Evolutionary conservation across 495 filamentous ascomycete genomes (phyloP).

Genomic region (Podospora appendiculata): DNA sequence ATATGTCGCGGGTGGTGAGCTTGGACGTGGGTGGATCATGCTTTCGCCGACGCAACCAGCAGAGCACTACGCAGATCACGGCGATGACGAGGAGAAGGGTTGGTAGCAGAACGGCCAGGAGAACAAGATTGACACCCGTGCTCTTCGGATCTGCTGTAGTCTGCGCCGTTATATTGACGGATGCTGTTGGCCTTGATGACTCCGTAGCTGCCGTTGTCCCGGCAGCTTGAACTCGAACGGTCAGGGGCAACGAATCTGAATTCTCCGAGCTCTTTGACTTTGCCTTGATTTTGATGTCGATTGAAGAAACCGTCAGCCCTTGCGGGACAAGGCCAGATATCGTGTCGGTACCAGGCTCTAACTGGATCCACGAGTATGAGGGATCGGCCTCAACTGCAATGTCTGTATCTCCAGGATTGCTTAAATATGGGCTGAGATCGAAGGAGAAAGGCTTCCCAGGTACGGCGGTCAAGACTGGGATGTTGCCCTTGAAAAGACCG

Average conservation of each 20-base stretch:
- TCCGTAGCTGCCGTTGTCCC: conserved; percentile 6
- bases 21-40: not conserved
- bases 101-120: conserved; percentile 14
- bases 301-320: conserved; percentile 18
- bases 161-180: not conserved
- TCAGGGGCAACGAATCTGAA: conserved; percentile 40
- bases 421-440: conserved; percentile 48
- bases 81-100: conserved; percentile 7
- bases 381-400: conserved; percentile 46
- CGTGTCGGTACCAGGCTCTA: conserved; percentile 47
- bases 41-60: conserved; percentile 16
- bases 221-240: conserved; percentile 35
- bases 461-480: conserved; percentile 43
- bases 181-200: conserved; percentile 5
- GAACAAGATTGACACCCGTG: conserved; percentile 6
- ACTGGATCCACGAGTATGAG: conserved; percentile 58
- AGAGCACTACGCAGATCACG: conserved; percentile 10
- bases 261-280: conserved; percentile 33
- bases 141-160: not conserved
- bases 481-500: conserved; percentile 28
- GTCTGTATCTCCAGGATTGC: conserved; percentile 42
- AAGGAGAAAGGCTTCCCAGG: conserved; percentile 60
- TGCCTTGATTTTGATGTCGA: conserved; percentile 44
- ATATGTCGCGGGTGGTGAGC: conserved; percentile 27
- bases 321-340: conserved; percentile 58